These are phyloP conservation scores for Backusella luteola DNA, from an alignment of 192 early-diverging fungal species.

Conservation along the genomic window DNA sequence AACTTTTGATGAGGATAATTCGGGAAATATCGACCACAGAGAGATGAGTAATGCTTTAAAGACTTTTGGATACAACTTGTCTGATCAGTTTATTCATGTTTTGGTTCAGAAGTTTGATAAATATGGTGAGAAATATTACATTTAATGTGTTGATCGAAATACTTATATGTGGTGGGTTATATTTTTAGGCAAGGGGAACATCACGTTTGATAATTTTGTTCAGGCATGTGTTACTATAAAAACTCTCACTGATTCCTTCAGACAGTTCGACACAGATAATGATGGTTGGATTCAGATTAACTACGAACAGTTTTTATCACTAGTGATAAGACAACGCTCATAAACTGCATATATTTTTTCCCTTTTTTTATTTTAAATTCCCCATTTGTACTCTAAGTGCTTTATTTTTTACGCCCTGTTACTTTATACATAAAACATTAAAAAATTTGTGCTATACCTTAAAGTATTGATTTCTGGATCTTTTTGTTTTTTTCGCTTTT, in stretches of 20 bases:
- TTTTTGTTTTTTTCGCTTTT: not conserved
- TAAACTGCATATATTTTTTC: not conserved
- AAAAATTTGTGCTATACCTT: not conserved
- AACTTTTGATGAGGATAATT: constrained; percentile 73
- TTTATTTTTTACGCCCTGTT: not conserved
- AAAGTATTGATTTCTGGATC: not conserved
- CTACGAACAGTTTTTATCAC: constrained; percentile 59
- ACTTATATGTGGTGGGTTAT: not conserved
- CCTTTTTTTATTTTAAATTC: not conserved
- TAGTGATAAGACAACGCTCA: constrained; percentile 13
- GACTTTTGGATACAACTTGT: constrained; percentile 79
- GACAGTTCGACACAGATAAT: constrained; percentile 67
- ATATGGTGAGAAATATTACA: constrained; percentile 55
- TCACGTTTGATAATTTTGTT: constrained; percentile 85
- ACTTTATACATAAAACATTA: not conserved
- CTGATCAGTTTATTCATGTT: constrained; percentile 60
- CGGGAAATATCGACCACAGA: constrained; percentile 69
- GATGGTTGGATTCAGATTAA: constrained; percentile 78
- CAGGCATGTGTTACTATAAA: constrained; percentile 76
- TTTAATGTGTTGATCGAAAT: not conserved
- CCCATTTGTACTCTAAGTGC: not conserved
- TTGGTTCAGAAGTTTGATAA: constrained; percentile 79
- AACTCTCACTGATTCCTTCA: constrained; percentile 74
- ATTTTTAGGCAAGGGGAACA: constrained; percentile 61
- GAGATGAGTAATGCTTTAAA: constrained; percentile 70